Base-by-base conservation (phyloP, 805 yeast genomes). In the Scheffersomyces lignosus region DNA sequence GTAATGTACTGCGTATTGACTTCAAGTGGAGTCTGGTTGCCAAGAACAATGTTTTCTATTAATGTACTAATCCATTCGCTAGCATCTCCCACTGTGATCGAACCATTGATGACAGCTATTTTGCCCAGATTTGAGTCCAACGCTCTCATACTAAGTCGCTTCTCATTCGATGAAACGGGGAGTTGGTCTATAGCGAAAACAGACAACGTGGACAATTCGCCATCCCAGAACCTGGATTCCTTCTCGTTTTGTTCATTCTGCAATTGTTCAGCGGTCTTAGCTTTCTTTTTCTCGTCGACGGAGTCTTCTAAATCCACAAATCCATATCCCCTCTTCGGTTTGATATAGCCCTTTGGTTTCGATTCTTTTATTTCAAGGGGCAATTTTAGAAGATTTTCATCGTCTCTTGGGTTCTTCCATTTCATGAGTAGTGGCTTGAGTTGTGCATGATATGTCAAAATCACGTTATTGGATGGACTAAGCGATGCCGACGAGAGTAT, bases 271-370 rank as follows among this genome's bases (percentile, higher is more conserved):
- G n/a, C 13, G 12, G 26, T 27, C 4, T 15, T 17, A 8, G 26
- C 31, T 15, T 33, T 40, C 15, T 38, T 43, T 10, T 16, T 31
- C 4, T 48, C 47, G 2, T 29, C 37, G 17, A 38, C 37, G 15
- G 34, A 37, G 12, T 39, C 45, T 2, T 48, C 27, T 10, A 44
- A 31, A 20, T 53, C 59, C 9, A 60, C 35, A 37, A 47, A 62
- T 1, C 68, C 68, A 40, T 59, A 62, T 3, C 68, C 68, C 26
- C 37, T 41, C 8, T 34, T 40, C 2, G 63, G 62, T 32, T 48
- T 56, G 3, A 18, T 27, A 27, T 45, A 45, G 5, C 38, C 41
- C 7, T 22, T 24, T 4, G 6, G 25, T 12, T 22, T 30, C 12
- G 26, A 24, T 17, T 14, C 5, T 23, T 35, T 24, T 2, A 18